phyloP scores from a whole-genome alignment of 1,139 yeast species.

The Diutina siamensis region DNA sequence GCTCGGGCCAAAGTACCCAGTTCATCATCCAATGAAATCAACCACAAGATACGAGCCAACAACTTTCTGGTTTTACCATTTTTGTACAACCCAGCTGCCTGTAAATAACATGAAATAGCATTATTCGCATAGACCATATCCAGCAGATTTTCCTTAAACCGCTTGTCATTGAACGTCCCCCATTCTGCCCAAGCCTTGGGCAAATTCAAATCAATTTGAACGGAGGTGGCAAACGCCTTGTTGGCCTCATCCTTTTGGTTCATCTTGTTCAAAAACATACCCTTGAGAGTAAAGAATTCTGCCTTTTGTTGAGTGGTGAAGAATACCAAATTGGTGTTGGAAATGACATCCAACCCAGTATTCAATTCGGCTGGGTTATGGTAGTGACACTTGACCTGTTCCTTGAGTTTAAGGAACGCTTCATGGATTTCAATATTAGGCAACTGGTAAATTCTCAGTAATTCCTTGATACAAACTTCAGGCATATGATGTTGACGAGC shows the following conservation, averaged over 20 bases:
- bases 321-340: constrained; percentile 90
- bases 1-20: constrained; percentile 77
- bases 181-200: constrained; percentile 99
- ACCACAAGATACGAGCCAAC: constrained; percentile 85
- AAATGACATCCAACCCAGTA: constrained; percentile 92
- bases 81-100: constrained; percentile 94
- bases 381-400: constrained; percentile 96
- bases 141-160: constrained; percentile 75
- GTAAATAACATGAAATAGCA: constrained; percentile 91
- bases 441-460: constrained; percentile 85
- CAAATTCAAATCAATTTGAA: constrained; percentile 81
- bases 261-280: constrained; percentile 90
- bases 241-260: constrained; percentile 91
- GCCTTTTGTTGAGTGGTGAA: constrained; percentile 97
- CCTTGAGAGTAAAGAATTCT: constrained; percentile 92
- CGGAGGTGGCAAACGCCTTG: constrained; percentile 96
- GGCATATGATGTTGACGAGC: constrained; percentile 96
- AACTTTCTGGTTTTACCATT: constrained; percentile 83
- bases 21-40: constrained; percentile 81
- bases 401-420: constrained; percentile 88
- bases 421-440: constrained; percentile 98
- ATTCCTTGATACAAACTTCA: constrained; percentile 87
- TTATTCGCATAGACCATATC: constrained; percentile 84
- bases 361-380: constrained; percentile 78
- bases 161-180: constrained; percentile 89